Evolutionary conservation across 2,329 filamentous ascomycete genomes (phyloP), one percentile per base, ranked within the genome.

Genomic region (Endocalyx cinctus): DNA sequence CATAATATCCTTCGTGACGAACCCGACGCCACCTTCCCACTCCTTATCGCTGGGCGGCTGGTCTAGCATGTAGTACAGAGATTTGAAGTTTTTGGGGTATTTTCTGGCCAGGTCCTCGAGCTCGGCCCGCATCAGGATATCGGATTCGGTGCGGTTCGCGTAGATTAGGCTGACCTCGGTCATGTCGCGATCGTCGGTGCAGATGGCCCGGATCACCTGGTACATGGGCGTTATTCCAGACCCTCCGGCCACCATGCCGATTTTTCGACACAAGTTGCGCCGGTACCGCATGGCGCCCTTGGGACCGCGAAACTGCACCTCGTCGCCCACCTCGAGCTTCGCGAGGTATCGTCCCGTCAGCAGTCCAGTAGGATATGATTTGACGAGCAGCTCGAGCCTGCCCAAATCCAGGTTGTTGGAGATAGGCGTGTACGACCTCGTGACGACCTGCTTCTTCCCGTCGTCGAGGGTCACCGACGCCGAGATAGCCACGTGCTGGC

Each of bases 191-290:
- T 69, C 60, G 34, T 81, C 71, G 47, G 80, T 76, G 46, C 74
- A 78, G 35, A 82, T 77, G 27, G 75, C 74, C 4, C 76, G 70
- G 47, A 82, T 79, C 6, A 82, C 54, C 48, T 82, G 77, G 50
- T 67, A 76, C 69, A 77, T 74, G 3, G 74, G 73, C 1, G 74
- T 72, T 37, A 73, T 70, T 5, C 69, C 69, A 27, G 66, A 46
- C 12, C 68, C 68, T 22, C 72, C 72, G 2, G 70, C 72, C 1
- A 78, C 49, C 73, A 78, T 77, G 35, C 72, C 72, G 25, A 78
- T 64, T 26, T 59, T 53, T 42, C 58, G 62, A 30, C 56, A 59
- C 1, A 66, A 52, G 1, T 59, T 60, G 14, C 58, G 60, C 12
- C 50, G 50, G 48, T 77, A 77, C 8, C 60, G 60, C 70, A 77